These are phyloP conservation scores for Phaeoacremonium minimum DNA, from an alignment of 2,329 filamentous ascomycete genomes.

Conservation along the genomic window DNA sequence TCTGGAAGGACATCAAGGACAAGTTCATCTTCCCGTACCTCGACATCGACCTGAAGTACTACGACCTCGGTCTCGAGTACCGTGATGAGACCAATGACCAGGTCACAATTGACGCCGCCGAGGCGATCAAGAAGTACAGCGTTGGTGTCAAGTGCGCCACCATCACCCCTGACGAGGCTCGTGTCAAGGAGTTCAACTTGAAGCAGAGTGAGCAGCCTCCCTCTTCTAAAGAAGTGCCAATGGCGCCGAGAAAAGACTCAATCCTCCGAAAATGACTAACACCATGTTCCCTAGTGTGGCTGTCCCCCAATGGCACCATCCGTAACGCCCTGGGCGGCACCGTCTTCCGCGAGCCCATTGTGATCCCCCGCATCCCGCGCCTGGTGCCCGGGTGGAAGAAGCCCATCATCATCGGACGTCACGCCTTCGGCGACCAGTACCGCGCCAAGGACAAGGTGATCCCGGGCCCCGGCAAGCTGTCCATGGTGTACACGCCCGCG, in stretches of 20 bases:
- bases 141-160: slow-evolving; percentile 99
- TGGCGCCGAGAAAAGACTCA: not conserved
- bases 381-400: slow-evolving; percentile 97
- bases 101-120: slow-evolving; percentile 90
- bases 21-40: slow-evolving; percentile 97
- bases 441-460: slow-evolving; percentile 89
- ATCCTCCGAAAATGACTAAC: slow-evolving; percentile 3
- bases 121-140: slow-evolving; percentile 98
- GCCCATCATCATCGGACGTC: slow-evolving; percentile 97
- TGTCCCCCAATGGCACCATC: slow-evolving; percentile 92
- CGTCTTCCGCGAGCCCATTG: slow-evolving; percentile 98
- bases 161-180: slow-evolving; percentile 95
- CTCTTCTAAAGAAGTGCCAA: slow-evolving; percentile 2
- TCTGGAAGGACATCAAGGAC: slow-evolving; percentile 99
- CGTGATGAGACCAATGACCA: slow-evolving; percentile 94
- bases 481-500: slow-evolving; percentile 89
- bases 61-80: slow-evolving; percentile 89
- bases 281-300: slow-evolving; percentile 67
- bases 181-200: slow-evolving; percentile 96
- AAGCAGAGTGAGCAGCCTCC: slow-evolving; percentile 74
- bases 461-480: slow-evolving; percentile 77
- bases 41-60: slow-evolving; percentile 97
- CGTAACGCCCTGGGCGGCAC: slow-evolving; percentile 78
- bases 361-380: slow-evolving; percentile 88
- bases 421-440: slow-evolving; percentile 98